phyloP scores from a whole-genome alignment of 768 basidiomycete genomes.

The Mycena maculata region DNA sequence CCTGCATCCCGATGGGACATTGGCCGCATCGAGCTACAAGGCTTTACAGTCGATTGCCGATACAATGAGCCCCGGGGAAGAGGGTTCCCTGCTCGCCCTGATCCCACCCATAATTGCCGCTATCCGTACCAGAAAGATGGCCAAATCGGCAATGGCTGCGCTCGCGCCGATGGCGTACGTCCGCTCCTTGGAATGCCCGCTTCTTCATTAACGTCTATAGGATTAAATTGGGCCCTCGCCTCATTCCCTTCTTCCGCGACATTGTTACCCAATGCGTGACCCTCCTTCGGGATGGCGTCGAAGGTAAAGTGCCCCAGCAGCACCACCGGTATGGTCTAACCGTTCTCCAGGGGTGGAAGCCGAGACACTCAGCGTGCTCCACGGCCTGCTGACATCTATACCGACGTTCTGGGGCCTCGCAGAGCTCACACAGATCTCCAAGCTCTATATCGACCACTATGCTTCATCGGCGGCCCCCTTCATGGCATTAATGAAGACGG shows the following conservation, averaged over 20 bases:
- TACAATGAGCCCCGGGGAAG: constrained; percentile 74
- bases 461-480: constrained; percentile 51
- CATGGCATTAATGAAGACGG: constrained; percentile 64
- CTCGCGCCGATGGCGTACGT: constrained; percentile 74
- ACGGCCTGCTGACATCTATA: constrained; percentile 76
- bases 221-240: constrained; percentile 82
- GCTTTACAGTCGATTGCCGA: constrained; percentile 70
- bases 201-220: constrained; percentile 51
- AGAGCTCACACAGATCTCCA: constrained; percentile 68
- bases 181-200: background rate
- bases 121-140: constrained; percentile 53
- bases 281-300: constrained; percentile 56
- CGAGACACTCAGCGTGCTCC: constrained; percentile 62
- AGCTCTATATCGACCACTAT: constrained; percentile 64
- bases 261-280: constrained; percentile 70
- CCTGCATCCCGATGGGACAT: constrained; percentile 50
- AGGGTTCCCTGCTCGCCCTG: constrained; percentile 65
- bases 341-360: constrained; percentile 43
- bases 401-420: constrained; percentile 83
- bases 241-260: constrained; percentile 86
- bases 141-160: constrained; percentile 60
- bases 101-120: constrained; percentile 69
- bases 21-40: constrained; percentile 62
- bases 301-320: constrained; percentile 42
- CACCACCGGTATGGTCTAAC: constrained; percentile 8